Percentiles rank a stretch among this genome's conserved stretches.
Evolutionary conservation across 2,329 filamentous ascomycete species (phyloP).

Genomic region (Paecilomyces formosus): DNA sequence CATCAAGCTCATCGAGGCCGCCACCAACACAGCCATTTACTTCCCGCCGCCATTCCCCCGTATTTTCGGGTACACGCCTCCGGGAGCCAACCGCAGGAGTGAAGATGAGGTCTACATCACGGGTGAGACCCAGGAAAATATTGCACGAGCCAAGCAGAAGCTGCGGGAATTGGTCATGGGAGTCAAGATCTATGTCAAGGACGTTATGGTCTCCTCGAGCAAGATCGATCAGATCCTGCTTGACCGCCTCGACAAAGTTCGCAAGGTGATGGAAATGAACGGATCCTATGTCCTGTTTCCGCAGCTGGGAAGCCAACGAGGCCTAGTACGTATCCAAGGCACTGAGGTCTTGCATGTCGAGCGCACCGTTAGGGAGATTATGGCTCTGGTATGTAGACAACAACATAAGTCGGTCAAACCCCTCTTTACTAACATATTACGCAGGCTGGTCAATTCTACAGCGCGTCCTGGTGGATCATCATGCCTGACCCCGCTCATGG

Average conservation of each 20-base stretch:
- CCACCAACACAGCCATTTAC: constrained; percentile 94
- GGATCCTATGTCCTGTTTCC: constrained; percentile 93
- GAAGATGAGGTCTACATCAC: constrained; percentile 93
- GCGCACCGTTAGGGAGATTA: constrained; percentile 88
- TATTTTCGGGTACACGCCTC: constrained; percentile 82
- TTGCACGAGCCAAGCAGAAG: constrained; percentile 82
- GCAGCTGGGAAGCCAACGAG: constrained; percentile 74
- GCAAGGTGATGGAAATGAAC: constrained; percentile 95
- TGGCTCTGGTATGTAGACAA: constrained; percentile 66
- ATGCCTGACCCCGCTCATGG: constrained; percentile 59
- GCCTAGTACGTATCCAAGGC: constrained; percentile 81
- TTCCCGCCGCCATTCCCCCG: constrained; percentile 91
- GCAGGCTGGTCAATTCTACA: constrained; percentile 93
- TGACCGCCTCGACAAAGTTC: constrained; percentile 87
- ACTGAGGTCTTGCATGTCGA: constrained; percentile 91
- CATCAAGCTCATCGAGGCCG: constrained; percentile 94
- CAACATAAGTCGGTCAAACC: not conserved
- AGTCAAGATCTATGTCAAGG: constrained; percentile 82
- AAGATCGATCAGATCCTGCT: constrained; percentile 95
- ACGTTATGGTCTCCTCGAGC: constrained; percentile 77
- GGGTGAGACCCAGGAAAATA: constrained; percentile 75
- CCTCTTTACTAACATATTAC: not conserved
- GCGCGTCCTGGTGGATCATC: constrained; percentile 90
- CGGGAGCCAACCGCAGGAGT: constrained; percentile 70
- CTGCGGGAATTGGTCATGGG: constrained; percentile 76